phyloP scores from a whole-genome alignment of 2,329 filamentous ascomycete genomes.

The Sarocladium brachiariae region DNA sequence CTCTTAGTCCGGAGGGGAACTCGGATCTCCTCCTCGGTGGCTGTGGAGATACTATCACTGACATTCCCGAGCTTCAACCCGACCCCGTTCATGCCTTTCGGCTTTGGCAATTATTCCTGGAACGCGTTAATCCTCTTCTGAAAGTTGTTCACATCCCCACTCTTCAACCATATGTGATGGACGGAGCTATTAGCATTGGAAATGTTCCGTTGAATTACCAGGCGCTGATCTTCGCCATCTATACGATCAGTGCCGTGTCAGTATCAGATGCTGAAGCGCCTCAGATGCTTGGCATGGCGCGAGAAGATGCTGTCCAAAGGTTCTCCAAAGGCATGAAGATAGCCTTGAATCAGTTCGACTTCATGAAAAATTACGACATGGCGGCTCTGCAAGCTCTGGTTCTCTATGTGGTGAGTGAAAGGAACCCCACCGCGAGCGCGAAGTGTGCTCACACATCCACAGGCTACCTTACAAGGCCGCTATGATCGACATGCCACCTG shows the following conservation, averaged over 20 bases:
- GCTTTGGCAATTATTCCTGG: constrained; percentile 68
- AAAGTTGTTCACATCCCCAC: constrained; percentile 68
- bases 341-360: constrained; percentile 44
- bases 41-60: constrained; percentile 25
- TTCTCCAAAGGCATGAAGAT: constrained; percentile 46
- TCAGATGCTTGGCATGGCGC: constrained; percentile 42
- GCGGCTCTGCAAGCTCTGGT: constrained; percentile 52
- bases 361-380: constrained; percentile 52
- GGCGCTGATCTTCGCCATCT: constrained; percentile 59
- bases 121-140: constrained; percentile 67
- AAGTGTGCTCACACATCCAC: not conserved
- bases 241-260: constrained; percentile 52
- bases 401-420: constrained; percentile 44
- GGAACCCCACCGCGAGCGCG: not conserved
- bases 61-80: constrained; percentile 51
- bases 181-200: constrained; percentile 50
- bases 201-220: constrained; percentile 52
- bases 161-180: constrained; percentile 57
- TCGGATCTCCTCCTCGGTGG: constrained; percentile 43
- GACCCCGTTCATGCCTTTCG: constrained; percentile 58
- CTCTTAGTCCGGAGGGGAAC: constrained; percentile 44
- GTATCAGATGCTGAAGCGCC: constrained; percentile 49
- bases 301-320: constrained; percentile 41
- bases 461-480: constrained; percentile 50
- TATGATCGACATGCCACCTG: constrained; percentile 54